Evolutionary conservation across 352 stramenopile species (phyloP).

Genomic region (Phytophthora palmivora): DNA sequence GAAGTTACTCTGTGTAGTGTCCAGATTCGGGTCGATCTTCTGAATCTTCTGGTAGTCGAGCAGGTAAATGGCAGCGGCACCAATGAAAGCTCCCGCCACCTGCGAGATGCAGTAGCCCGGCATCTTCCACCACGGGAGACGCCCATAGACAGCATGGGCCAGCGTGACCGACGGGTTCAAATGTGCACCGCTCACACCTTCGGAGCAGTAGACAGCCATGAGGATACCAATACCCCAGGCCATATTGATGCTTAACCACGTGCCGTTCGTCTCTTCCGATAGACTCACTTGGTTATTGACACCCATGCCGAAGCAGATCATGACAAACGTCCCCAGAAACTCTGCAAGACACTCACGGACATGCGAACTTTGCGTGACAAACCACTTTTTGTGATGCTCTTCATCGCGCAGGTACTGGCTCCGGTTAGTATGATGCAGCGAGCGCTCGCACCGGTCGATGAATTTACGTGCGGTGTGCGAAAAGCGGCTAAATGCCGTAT

Average conservation of each 20-base stretch:
- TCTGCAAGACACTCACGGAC: conserved; percentile 23
- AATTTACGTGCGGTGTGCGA: conserved; percentile 14
- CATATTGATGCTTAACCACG: conserved; percentile 34
- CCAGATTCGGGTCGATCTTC: conserved; percentile 18
- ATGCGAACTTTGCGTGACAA: conserved; percentile 14
- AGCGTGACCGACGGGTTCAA: conserved; percentile 23
- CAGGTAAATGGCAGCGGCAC: conserved; percentile 22
- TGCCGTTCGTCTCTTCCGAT: conserved; percentile 22
- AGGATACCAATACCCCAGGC: conserved; percentile 27
- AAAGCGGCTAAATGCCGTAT: conserved; percentile 15
- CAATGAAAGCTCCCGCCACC: conserved; percentile 17
- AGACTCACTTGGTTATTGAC: conserved; percentile 32
- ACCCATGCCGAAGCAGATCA: conserved; percentile 30
- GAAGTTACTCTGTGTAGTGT: conserved; percentile 27
- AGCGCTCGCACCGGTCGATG: conserved; percentile 28
- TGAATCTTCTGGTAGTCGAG: conserved; percentile 31
- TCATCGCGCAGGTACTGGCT: conserved; percentile 22
- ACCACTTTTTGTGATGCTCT: conserved; percentile 26
- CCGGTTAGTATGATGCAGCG: conserved; percentile 30
- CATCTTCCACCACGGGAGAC: conserved; percentile 29
- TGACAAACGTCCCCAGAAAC: conserved; percentile 28
- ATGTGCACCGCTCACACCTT: conserved; percentile 25
- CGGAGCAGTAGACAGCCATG: conserved; percentile 29
- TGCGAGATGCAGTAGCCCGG: conserved; percentile 26
- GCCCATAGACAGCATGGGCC: conserved; percentile 20